Percentiles rank a stretch among this genome's conserved stretches.
phyloP scores from a whole-genome alignment of 768 basidiomycete species.

The Pholiota conissans region DNA sequence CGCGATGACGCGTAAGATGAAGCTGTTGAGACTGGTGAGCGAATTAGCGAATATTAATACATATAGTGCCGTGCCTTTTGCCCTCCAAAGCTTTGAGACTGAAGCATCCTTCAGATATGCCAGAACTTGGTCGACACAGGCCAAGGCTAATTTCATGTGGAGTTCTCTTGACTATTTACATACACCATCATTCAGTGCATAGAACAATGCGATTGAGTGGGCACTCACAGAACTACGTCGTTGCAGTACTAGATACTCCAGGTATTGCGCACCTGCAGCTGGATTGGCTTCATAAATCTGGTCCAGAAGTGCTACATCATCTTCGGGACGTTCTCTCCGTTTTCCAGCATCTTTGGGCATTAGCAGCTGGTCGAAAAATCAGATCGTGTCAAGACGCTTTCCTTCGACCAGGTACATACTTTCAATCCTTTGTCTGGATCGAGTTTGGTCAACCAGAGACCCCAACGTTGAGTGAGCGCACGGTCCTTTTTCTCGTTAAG shows the following conservation, averaged over 20 bases:
- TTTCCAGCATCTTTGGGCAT: conserved; percentile 55
- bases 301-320: conserved; percentile 58
- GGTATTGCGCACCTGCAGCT: conserved; percentile 65
- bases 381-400: not conserved
- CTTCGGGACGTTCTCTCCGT: conserved; percentile 56
- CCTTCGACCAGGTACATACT: conserved; percentile 35
- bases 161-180: conserved; percentile 52
- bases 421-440: conserved; percentile 72
- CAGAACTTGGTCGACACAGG: conserved; percentile 57
- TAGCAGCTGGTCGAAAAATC: conserved; percentile 48
- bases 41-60: not conserved
- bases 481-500: conserved; percentile 61
- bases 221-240: conserved; percentile 57
- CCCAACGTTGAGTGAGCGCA: conserved; percentile 69
- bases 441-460: conserved; percentile 73
- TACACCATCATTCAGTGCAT: not conserved
- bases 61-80: conserved; percentile 50
- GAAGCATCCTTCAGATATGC: conserved; percentile 46
- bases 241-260: conserved; percentile 80
- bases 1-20: conserved; percentile 52
- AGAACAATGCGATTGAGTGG: not conserved
- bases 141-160: conserved; percentile 64
- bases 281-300: conserved; percentile 57
- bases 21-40: conserved; percentile 30
- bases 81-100: conserved; percentile 65